phyloP scores from a whole-genome alignment of 1,139 yeast genomes.

The Magnusiomyces magnusii region DNA sequence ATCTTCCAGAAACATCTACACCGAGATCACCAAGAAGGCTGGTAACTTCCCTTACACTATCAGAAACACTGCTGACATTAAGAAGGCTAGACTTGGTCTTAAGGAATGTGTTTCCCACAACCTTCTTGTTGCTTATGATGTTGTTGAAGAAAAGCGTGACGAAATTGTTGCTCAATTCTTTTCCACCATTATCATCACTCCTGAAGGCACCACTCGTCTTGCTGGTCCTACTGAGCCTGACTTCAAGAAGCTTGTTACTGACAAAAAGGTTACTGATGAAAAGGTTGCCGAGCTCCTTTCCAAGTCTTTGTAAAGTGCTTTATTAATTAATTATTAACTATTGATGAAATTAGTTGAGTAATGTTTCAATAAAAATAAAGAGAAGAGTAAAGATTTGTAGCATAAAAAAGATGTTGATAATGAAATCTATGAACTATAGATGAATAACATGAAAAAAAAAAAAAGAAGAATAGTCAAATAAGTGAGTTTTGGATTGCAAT shows the following conservation, averaged over 20 bases:
- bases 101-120: conserved; percentile 67
- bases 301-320: conserved; percentile 48
- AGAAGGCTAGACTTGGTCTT: conserved; percentile 68
- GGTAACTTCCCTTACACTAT: conserved; percentile 63
- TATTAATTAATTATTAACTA: too few relatives aligned
- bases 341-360: too few relatives aligned
- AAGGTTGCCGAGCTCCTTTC: conserved; percentile 45
- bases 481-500: too few relatives aligned
- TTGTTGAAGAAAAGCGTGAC: conserved; percentile 61
- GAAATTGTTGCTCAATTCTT: conserved; percentile 65
- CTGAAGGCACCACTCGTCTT: conserved; percentile 61
- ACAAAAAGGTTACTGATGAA: conserved; percentile 51
- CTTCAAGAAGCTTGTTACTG: conserved; percentile 50
- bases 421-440: too few relatives aligned
- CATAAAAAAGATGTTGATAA: too few relatives aligned
- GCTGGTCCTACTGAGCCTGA: conserved; percentile 46
- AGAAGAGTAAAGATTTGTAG: too few relatives aligned
- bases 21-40: conserved; percentile 58
- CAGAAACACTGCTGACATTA: conserved; percentile 59
- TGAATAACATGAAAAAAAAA: too few relatives aligned
- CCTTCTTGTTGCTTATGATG: conserved; percentile 61
- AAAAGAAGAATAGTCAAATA: too few relatives aligned
- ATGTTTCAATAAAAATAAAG: too few relatives aligned
- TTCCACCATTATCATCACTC: conserved; percentile 71
- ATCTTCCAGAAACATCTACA: conserved; percentile 62